phyloP scores from a whole-genome alignment of 257 asterid species.

The Echium plantagineum region DNA sequence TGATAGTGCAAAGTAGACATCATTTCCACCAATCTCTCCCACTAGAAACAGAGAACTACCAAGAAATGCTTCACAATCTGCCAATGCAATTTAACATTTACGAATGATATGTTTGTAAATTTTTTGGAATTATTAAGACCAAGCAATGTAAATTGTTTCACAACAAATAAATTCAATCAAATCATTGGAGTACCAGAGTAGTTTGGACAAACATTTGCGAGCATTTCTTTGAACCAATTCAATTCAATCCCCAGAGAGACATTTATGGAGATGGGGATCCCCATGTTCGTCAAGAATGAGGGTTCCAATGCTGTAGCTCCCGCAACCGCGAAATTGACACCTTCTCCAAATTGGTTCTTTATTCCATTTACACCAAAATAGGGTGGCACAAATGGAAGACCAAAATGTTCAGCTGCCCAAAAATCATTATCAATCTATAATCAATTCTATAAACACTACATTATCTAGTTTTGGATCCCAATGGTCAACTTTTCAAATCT shows the following conservation, averaged over 20 bases:
- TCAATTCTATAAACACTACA: too few species aligned
- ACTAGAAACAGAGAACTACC: conserved; percentile 47
- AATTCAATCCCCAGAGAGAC: conserved; percentile 31
- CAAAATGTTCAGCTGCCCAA: conserved; percentile 23
- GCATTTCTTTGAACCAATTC: conserved; percentile 33
- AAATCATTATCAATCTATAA: neutral
- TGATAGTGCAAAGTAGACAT: conserved; percentile 65
- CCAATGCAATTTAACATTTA: neutral
- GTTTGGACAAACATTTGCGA: conserved; percentile 13
- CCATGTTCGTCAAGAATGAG: conserved; percentile 19
- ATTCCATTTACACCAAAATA: conserved; percentile 8
- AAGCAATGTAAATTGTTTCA: too few species aligned
- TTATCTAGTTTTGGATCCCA: too few species aligned
- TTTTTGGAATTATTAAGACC: too few species aligned
- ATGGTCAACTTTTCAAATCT: too few species aligned
- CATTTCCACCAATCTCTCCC: conserved; percentile 55
- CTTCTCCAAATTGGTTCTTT: neutral
- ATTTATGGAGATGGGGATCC: conserved; percentile 24
- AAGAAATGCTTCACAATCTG: conserved; percentile 18
- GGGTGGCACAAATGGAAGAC: conserved; percentile 30
- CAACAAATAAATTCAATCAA: too few species aligned
- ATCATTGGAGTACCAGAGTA: conserved; percentile 21
- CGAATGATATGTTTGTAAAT: too few species aligned
- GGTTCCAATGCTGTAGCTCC: conserved; percentile 37
- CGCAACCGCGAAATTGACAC: conserved; percentile 23